Base-by-base conservation (phyloP, 257 asterid genomes). In the Prunella vulgaris region DNA sequence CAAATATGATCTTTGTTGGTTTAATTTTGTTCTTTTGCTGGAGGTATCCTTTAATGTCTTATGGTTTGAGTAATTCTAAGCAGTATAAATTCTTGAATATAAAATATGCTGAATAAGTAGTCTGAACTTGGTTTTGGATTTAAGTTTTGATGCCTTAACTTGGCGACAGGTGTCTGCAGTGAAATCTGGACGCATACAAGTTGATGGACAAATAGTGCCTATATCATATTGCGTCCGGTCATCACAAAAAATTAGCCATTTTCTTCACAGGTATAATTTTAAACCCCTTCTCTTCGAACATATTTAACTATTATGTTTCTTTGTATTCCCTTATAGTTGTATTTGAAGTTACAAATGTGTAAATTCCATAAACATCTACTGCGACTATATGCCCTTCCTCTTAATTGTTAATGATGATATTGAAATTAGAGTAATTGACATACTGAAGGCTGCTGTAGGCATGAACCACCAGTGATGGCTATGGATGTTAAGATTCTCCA, bases 391-490 rank as follows among this genome's bases (percentile, higher is more conserved):
- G 1, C 15, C 9, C 32, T 46, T 20, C 40, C 37, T 30, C 71
- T 53, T 53, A 54, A 30, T 32, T 72, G 73, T 38, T 54, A 48
- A 46, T 21, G 48, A 53, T 9, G 30, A 60, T 62, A 54, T 57
- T 49, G 68, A 77, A 74, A 63, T 77, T 74, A 75, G 67, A 79
- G 81, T 70, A 62, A 68, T 70, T 88, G 81, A 85, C 84, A 56
- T 49, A 30, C 70, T 77, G 79, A 86, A 81, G 83, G 79, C 66
- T 94, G 78, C 66, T 94, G 91, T 86, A 94, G 99, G 96, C 99
- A 94, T 69, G 99, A 91, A 84, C 99, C 99, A 56, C 99, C 97
- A 10, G 97, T 94, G 70, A 83, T 79, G 96, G 96, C 96, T 13
- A 60, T 60, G 86, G 87, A 87, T 75, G 84, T 94, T 49, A 72